Percentiles rank a stretch among this genome's conserved stretches.
phyloP scores from a whole-genome alignment of 495 filamentous ascomycete species.

The Daldinia vernicosa region DNA sequence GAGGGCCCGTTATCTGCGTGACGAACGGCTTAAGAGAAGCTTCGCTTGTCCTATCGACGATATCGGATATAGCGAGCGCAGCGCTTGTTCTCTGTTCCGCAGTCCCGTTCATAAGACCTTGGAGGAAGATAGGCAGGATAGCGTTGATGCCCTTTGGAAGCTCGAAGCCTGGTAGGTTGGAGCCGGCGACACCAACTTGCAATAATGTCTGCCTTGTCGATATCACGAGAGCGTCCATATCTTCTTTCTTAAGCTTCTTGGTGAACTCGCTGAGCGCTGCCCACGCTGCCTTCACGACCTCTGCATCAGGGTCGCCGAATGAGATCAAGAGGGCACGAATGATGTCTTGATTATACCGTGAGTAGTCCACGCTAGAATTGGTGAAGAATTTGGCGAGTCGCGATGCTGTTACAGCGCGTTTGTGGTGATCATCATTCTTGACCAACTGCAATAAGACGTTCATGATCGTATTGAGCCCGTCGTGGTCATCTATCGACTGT shows the following conservation, averaged over 20 bases:
- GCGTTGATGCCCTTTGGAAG: constrained; percentile 98
- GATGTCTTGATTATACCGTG: constrained; percentile 92
- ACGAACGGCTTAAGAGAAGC: constrained; percentile 91
- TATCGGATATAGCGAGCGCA: constrained; percentile 92
- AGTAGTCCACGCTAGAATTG: constrained; percentile 83
- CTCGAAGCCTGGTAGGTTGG: constrained; percentile 86
- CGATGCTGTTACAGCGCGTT: constrained; percentile 75
- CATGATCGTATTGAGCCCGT: constrained; percentile 94
- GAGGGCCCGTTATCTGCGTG: constrained; percentile 94
- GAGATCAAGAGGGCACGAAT: constrained; percentile 88
- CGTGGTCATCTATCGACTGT: constrained; percentile 92
- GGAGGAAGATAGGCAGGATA: constrained; percentile 94
- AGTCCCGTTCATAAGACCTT: constrained; percentile 95
- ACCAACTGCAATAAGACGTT: constrained; percentile 85
- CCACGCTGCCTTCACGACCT: constrained; percentile 94
- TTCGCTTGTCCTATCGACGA: constrained; percentile 87
- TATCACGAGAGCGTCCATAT: constrained; percentile 93
- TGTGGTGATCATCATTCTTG: constrained; percentile 91
- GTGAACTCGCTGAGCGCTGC: constrained; percentile 86
- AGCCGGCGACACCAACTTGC: constrained; percentile 87
- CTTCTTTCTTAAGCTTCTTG: constrained; percentile 90
- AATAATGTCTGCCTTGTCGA: constrained; percentile 85
- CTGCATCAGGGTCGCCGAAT: constrained; percentile 84
- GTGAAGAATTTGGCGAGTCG: constrained; percentile 92
- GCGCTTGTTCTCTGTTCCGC: constrained; percentile 90